Evolutionary conservation across 2,329 filamentous ascomycete species (phyloP), one percentile per base, ranked within the genome.

Genomic region (Gaeumannomyces sp.): DNA sequence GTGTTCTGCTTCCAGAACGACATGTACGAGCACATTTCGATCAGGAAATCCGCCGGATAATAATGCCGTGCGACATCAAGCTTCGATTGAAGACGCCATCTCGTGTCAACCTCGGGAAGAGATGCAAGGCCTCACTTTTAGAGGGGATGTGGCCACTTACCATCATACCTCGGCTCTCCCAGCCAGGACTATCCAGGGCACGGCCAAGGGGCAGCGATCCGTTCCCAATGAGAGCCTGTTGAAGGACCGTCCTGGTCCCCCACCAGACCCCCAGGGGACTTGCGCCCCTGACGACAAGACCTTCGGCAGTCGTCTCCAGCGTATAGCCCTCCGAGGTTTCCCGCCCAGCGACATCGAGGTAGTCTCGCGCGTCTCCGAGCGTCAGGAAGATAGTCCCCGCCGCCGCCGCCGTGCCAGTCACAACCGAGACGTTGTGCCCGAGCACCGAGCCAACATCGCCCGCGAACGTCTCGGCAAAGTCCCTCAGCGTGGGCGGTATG

Each of bases 1-100:
- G 80, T 80, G 67, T 85, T 86, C 67, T 86, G 80, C 69, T 87
- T 87, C 75, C 85, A 87, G 70, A 83, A 86, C 33, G 83, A 86
- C 67, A 85, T 80, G 71, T 86, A 87, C 0, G 80, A 78, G 72
- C 85, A 87, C 67, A 87, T 74, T n/a, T 86, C 83, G 57, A 79
- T 76, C 22, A 87, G 69, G 67, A 85, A 86, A 19, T 79, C 75
- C 8, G 78, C 74, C 0, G 84, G 80, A 68, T 86, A 87, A 71
- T 80, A 87, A 69, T 86, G 83, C 3, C 84, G 78, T 1, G 78
- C 85, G 4, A 75, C 79, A 64, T 87, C 85, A 4, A 87, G 35
- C 63, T 64, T 28, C 3, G 27, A 16, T 58, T 58, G 25, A 58
- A 14, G 56, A 8, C 16, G 56, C 3, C 28, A 14, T n/a, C 19